phyloP scores from a whole-genome alignment of 495 filamentous ascomycete genomes.

The Hypoxylon lienhwacheense region DNA sequence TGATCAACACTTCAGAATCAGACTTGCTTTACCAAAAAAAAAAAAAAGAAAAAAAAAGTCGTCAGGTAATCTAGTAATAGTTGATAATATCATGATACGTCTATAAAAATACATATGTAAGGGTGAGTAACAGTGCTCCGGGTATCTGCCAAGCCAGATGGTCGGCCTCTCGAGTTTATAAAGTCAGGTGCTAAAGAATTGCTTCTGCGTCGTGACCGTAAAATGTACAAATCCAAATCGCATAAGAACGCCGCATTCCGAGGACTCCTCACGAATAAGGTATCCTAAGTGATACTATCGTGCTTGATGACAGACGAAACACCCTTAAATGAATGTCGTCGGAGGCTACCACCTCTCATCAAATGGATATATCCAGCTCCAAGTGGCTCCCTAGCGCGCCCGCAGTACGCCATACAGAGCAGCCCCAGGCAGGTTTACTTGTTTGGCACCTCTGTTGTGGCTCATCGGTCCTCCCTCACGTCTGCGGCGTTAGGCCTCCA shows the following conservation, averaged over 20 bases:
- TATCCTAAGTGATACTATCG: constrained; percentile 4
- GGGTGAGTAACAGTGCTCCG: too few species aligned
- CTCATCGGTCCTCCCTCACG: constrained; percentile 18
- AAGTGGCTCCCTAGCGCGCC: constrained; percentile 5
- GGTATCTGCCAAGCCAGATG: too few species aligned
- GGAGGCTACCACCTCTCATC: constrained; percentile 1
- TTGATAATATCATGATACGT: too few species aligned
- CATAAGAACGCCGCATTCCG: constrained; percentile 13
- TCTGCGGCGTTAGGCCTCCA: constrained; percentile 24
- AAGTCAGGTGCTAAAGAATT: background rate
- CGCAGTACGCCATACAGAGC: constrained; percentile 18
- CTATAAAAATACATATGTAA: too few species aligned
- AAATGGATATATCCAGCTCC: constrained; percentile 26
- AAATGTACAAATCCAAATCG: constrained; percentile 30
- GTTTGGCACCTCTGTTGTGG: background rate
- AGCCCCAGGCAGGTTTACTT: constrained; percentile 5
- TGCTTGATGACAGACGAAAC: constrained; percentile 14
- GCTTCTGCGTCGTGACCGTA: constrained; percentile 16
- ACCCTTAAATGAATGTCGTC: constrained; percentile 19
- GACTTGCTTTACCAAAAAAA: background rate
- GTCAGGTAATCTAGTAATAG: too few species aligned
- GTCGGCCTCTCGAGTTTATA: too few species aligned
- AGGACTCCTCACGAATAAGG: constrained; percentile 2
- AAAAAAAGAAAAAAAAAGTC: background rate
- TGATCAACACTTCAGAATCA: background rate